These are phyloP conservation scores for Metschnikowia lachancei DNA, from an alignment of 805 yeast species.

Conservation along the genomic window DNA sequence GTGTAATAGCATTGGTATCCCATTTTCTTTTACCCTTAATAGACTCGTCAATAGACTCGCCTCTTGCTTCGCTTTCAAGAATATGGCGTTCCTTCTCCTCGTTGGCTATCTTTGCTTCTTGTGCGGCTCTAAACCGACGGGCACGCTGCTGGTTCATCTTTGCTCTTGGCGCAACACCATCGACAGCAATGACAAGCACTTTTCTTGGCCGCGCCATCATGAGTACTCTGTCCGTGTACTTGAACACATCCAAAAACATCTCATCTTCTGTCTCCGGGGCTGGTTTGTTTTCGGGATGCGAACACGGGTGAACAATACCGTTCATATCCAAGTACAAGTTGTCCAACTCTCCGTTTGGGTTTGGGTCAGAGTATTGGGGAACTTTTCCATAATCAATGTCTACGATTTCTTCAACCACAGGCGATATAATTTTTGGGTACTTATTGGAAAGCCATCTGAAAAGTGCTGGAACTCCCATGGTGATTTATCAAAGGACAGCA, in stretches of 20 bases:
- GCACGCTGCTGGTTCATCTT: slow-evolving; percentile 97
- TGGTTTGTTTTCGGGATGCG: slow-evolving; percentile 95
- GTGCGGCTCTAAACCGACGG: slow-evolving; percentile 87
- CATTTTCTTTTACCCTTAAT: slow-evolving; percentile 73
- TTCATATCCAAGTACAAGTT: slow-evolving; percentile 95
- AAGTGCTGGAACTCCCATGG: slow-evolving; percentile 96
- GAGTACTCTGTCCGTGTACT: slow-evolving; percentile 86
- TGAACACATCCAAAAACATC: slow-evolving; percentile 91
- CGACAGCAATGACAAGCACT: slow-evolving; percentile 91
- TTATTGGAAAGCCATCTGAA: slow-evolving; percentile 93
- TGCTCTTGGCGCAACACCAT: slow-evolving; percentile 98
- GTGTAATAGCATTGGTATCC: slow-evolving; percentile 97
- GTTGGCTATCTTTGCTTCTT: slow-evolving; percentile 78
- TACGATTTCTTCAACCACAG: slow-evolving; percentile 74
- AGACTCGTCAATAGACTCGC: slow-evolving; percentile 74
- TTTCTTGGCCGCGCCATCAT: slow-evolving; percentile 95
- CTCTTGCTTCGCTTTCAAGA: slow-evolving; percentile 57
- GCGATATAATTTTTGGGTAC: slow-evolving; percentile 91
- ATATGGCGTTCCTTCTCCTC: slow-evolving; percentile 64
- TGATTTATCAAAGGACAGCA: not conserved
- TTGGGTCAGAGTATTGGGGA: slow-evolving; percentile 61
- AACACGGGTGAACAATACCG: slow-evolving; percentile 98
- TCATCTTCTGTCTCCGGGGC: slow-evolving; percentile 97
- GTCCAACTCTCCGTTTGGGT: slow-evolving; percentile 95
- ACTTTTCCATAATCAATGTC: slow-evolving; percentile 37